phyloP scores from a whole-genome alignment of 2,329 filamentous ascomycete species.

The Aspergillus pseudonomiae region DNA sequence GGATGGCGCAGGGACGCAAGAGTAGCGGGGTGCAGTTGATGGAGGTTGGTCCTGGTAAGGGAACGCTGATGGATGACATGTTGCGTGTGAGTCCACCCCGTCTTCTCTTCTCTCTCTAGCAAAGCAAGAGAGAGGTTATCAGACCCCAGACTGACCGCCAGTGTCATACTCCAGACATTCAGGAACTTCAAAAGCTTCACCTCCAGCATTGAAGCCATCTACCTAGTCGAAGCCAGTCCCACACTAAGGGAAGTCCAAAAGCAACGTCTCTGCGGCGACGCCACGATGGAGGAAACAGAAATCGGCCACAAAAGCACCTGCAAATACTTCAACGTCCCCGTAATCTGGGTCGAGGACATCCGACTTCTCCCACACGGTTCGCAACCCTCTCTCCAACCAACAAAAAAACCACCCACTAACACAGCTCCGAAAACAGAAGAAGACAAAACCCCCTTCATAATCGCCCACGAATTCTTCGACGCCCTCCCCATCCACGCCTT shows the following conservation, averaged over 20 bases:
- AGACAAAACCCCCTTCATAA: conserved; percentile 81
- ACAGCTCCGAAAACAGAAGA: conserved; percentile 49
- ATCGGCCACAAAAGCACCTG: conserved; percentile 73
- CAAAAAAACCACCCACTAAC: neutral
- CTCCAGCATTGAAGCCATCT: conserved; percentile 79
- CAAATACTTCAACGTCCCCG: conserved; percentile 73
- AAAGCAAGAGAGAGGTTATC: neutral
- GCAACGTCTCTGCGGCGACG: conserved; percentile 74
- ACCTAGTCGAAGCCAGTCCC: conserved; percentile 91
- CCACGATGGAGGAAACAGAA: conserved; percentile 70
- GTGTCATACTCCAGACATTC: conserved; percentile 64
- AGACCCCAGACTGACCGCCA: conserved; percentile 7
- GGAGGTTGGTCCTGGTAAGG: conserved; percentile 90
- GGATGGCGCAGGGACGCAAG: conserved; percentile 84
- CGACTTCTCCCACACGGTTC: conserved; percentile 73
- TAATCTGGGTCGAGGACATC: conserved; percentile 89
- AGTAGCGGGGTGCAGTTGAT: conserved; percentile 80
- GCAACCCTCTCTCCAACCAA: neutral
- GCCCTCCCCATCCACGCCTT: conserved; percentile 96
- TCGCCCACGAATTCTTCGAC: conserved; percentile 98
- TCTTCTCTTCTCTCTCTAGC: neutral
- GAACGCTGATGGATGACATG: conserved; percentile 97
- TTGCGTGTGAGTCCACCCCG: conserved; percentile 66
- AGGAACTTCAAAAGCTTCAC: conserved; percentile 79
- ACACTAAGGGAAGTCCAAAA: conserved; percentile 78